These are phyloP conservation scores for Ascoidea asiatica DNA, from an alignment of 805 yeast species.

Conservation along the genomic window DNA sequence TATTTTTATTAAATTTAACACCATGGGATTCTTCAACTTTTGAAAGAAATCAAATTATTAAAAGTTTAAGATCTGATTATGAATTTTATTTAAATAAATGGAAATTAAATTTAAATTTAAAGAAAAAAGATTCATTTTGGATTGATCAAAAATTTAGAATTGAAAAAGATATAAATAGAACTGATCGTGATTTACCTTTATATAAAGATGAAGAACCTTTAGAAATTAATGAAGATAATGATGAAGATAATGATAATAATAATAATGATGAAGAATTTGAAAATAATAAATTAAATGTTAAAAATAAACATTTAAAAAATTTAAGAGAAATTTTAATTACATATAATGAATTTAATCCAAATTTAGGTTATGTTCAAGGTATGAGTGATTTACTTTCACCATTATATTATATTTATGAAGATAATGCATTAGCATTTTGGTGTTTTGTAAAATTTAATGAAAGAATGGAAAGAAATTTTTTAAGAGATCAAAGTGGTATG, in stretches of 20 bases:
- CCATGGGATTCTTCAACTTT: constrained; percentile 76
- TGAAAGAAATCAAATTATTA: constrained; percentile 48
- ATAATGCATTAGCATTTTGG: constrained; percentile 80
- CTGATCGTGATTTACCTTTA: constrained; percentile 66
- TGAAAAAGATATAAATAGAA: constrained; percentile 86
- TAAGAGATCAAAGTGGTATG: constrained; percentile 90
- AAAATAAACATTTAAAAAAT: constrained; percentile 59
- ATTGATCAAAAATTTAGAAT: constrained; percentile 80
- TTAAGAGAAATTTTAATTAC: constrained; percentile 73
- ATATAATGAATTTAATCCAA: constrained; percentile 69
- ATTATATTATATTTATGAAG: constrained; percentile 48
- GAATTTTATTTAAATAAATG: constrained; percentile 45
- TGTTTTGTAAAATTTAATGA: constrained; percentile 82
- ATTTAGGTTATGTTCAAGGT: constrained; percentile 94
- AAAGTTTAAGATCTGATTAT: constrained; percentile 47
- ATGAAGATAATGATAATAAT: constrained; percentile 18
- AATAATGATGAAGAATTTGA: constrained; percentile 27
- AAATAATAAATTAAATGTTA: constrained; percentile 49
- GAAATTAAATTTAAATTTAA: constrained; percentile 51
- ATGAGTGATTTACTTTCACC: constrained; percentile 93
- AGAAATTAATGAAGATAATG: constrained; percentile 19
- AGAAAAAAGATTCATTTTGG: constrained; percentile 57
- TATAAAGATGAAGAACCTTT: constrained; percentile 36
- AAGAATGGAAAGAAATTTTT: constrained; percentile 86
- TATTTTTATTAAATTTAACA: constrained; percentile 66